Conservation (phyloP, 768 basidiomycete species). For the Tulasnella sp. region DNA sequence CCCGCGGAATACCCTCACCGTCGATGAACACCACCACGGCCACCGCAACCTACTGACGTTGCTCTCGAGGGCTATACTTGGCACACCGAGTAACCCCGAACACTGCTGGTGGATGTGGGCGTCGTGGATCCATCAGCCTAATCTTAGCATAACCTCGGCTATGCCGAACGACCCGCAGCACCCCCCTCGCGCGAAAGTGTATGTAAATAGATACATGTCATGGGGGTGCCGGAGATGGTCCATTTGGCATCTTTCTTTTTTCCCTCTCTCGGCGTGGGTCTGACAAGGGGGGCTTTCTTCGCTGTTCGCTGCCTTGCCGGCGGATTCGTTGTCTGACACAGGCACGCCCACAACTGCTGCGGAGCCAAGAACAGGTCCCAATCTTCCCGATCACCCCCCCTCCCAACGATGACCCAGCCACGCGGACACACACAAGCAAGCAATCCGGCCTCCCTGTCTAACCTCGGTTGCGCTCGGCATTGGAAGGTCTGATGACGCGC, state of each 20-base stretch:
- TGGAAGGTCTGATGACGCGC: not conserved
- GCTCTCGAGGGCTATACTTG: not conserved
- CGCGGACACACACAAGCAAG: not conserved
- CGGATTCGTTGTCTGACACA: not conserved
- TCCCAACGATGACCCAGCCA: not conserved
- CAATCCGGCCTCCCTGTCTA: not conserved
- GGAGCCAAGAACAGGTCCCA: not conserved
- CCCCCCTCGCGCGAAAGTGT: not conserved
- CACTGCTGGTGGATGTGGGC: too few species aligned
- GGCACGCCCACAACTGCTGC: not conserved
- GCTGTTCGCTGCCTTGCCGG: not conserved
- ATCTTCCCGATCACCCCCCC: not conserved
- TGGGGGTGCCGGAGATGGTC: not conserved
- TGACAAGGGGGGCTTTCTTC: not conserved
- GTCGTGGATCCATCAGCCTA: not conserved
- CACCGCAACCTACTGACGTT: not conserved
- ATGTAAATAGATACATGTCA: not conserved
- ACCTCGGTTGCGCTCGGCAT: conserved; percentile 1
- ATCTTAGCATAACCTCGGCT: conserved; percentile 5
- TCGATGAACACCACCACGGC: not conserved
- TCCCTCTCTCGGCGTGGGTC: not conserved
- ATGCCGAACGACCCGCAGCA: not conserved
- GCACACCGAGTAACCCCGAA: not conserved
- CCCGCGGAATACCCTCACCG: not conserved
- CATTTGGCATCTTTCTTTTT: not conserved